phyloP scores from a whole-genome alignment of 345 rosid genomes.

The Lenwebbia sp. region DNA sequence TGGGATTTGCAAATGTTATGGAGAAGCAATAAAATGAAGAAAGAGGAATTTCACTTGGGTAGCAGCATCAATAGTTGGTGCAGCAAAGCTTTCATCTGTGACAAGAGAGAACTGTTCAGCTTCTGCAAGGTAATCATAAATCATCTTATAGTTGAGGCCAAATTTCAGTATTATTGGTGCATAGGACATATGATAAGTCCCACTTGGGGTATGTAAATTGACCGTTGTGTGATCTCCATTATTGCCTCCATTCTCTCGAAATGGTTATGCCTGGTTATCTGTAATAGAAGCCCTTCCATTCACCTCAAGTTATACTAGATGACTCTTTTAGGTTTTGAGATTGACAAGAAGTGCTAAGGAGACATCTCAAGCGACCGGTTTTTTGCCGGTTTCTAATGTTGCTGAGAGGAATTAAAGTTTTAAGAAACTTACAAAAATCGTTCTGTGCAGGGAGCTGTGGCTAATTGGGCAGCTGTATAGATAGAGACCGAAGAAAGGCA shows the following conservation, averaged over 20 bases:
- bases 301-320: neutral
- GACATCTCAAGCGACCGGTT: neutral
- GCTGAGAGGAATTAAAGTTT: neutral
- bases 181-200: neutral
- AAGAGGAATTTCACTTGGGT: neutral
- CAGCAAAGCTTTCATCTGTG: neutral
- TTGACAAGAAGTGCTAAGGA: neutral
- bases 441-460: neutral
- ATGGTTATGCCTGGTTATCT: neutral
- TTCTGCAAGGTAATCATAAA: neutral
- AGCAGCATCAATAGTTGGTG: neutral
- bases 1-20: neutral
- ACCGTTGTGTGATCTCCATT: neutral
- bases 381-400: neutral
- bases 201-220: neutral
- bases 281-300: neutral
- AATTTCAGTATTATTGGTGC: accelerated
- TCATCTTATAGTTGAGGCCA: neutral
- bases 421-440: neutral
- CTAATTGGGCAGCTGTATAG: neutral
- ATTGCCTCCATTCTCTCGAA: neutral
- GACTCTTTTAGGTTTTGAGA: neutral
- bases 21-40: neutral
- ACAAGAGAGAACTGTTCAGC: neutral
- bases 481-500: neutral